Base-by-base conservation (phyloP, 2,329 filamentous ascomycete species). In the Ascochyta pisi region DNA sequence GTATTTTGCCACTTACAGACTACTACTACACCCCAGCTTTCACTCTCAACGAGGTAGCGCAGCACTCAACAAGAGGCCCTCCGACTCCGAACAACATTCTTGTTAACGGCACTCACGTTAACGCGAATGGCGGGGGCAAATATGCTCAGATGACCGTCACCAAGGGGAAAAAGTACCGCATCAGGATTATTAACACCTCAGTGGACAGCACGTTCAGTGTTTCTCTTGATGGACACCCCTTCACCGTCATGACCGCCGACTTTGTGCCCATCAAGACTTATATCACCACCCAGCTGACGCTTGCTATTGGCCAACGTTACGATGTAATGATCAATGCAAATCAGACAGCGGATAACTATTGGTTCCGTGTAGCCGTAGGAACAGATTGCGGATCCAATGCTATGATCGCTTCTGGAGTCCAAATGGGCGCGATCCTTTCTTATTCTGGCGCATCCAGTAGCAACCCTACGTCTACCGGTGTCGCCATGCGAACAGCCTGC, bases 1-100 rank as follows among this genome's bases (percentile, higher is more conserved):
- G 88, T 3, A 73, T 80, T 10, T 63, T 89, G 1, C 78, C 86
- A 24, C 67, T 89, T 6, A 82, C 80, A 15, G 88, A 91, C 65
- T 90, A 86, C 86, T 87, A 87, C 68, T 83, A 73, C 42, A 57
- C 65, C 54, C 70, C 62, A 58, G 73, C 55, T 35, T 68, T 71
- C 64, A 70, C 48, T 57, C 67, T 66, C 58, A 67, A 64, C 43
- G 73, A 64, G 60, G 71, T 59, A 33, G 71, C 64, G 6, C 68
- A 61, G 62, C 73, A 65, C 57, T 77, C 62, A 63, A 66, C 35
- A 9, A 62, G 61, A 23, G 71, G 69, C 5, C 75, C 76, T 13
- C 77, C 77, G 3, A 40, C 58, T 4, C 68, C 70, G n/a, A 84
- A 87, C 19, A 77, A 77, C 24, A 67, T 74, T 13, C 66, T 73